phyloP scores from a whole-genome alignment of 23 red algal species.

The Cyanidium caldarium region DNA sequence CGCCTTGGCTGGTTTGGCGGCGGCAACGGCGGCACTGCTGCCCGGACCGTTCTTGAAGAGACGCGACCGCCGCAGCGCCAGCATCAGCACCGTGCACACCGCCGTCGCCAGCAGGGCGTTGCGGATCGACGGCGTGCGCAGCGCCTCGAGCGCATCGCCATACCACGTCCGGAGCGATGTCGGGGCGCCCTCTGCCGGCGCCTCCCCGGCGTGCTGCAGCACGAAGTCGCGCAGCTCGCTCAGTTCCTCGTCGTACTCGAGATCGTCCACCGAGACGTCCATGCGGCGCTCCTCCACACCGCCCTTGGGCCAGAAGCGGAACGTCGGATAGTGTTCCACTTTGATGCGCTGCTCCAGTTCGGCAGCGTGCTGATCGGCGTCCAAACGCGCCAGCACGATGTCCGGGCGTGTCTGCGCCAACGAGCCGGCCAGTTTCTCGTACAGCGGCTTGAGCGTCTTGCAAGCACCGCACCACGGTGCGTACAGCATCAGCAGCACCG shows the following conservation, averaged over 20 bases:
- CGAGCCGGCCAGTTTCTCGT: conserved; percentile 48
- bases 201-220: not conserved
- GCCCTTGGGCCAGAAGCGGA: conserved; percentile 10
- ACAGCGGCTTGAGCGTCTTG: conserved; percentile 49
- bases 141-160: no score
- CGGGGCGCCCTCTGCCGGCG: no score
- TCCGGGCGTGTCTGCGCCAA: not conserved
- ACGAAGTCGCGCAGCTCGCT: not conserved
- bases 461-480: conserved; percentile 91
- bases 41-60: no score
- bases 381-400: not conserved
- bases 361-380: not conserved
- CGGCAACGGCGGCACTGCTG: no score
- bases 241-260: not conserved
- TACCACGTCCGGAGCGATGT: no score
- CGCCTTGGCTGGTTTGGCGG: no score
- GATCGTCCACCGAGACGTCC: not conserved
- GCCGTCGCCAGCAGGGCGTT: no score
- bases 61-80: no score
- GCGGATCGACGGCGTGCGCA: no score
- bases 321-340: conserved; percentile 4
- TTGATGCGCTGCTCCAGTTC: conserved; percentile 6
- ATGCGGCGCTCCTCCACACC: not conserved
- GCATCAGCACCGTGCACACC: no score
- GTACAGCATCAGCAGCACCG: conserved; percentile 88